Base-by-base conservation (phyloP, 176 grass and related monocot species). In the Cocos nucifera region DNA sequence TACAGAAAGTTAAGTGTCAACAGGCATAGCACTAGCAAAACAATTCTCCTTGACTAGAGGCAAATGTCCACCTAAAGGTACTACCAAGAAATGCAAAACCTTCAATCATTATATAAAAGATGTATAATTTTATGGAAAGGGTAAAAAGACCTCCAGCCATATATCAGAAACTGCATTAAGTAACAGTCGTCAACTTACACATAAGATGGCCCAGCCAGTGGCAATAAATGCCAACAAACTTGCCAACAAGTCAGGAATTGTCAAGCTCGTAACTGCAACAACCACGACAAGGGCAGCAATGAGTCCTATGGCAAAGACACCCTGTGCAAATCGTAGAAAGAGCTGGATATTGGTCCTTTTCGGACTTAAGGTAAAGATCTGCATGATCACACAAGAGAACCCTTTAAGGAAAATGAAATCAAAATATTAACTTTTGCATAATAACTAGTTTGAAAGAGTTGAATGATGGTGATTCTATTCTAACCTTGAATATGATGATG, bases 221-320 rank as follows among this genome's bases (percentile, higher is more conserved):
- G 93, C 80, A 67, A 97, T 75, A 68, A 97, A 85, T 29, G 83
- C 93, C 66, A 97, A 75, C 30, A 73, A 83, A 61, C 87, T 83
- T 48, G 93, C 93, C 80, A 97, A 91, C 35, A 97, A 66, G 62
- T 97, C 93, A 26, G 87, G 78, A 77, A 97, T 80, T 28, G 93
- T 82, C 27, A 97, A 77, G 0, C 0, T 2, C 55, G 84, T 97
- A 49, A 92, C 66, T 56, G 63, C 73, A 63, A 92, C 83, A 49
- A 88, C 74, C 35, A 90, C 69, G 3, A 71, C 62, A 66, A 97
- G 72, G 62, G 67, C 84, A 21, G 73, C 87, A 78, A 97, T 79
- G 28, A 88, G 75, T 28, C 54, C 78, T 56, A 97, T 65, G 53
- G 87, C 93, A 69, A 83, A 69, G 8, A 88, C 51, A 54, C 93